Conservation (phyloP, 2,329 filamentous ascomycete genomes). For the Botrytis hyacinthi region DNA sequence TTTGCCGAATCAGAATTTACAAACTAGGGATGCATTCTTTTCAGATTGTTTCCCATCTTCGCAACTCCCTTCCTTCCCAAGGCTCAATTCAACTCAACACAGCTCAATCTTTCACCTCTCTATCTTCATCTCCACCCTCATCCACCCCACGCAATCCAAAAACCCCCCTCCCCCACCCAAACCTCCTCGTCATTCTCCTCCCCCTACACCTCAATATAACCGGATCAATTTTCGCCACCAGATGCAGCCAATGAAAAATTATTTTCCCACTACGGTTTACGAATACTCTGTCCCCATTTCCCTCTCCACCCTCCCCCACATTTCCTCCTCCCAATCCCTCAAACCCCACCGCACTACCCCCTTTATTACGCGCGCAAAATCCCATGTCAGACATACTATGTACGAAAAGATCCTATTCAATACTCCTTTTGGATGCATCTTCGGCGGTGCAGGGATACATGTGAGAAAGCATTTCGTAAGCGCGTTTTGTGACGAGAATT, state of each 20-base stretch:
- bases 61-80: neutral
- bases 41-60: neutral
- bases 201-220: conserved; percentile 15
- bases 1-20: neutral
- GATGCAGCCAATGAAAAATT: conserved; percentile 25
- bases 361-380: conserved; percentile 16
- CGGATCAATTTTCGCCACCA: conserved; percentile 21
- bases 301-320: neutral
- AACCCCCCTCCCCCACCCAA: conserved; percentile 19
- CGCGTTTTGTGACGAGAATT: neutral
- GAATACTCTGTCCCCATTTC: neutral
- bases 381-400: conserved; percentile 19
- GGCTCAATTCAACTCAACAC: neutral
- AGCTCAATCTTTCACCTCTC: neutral
- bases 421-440: neutral
- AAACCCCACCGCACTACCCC: conserved; percentile 1
- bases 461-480: neutral
- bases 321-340: neutral
- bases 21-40: neutral
- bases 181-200: conserved; percentile 25
- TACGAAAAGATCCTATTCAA: conserved; percentile 11
- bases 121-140: neutral
- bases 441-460: neutral
- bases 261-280: conserved; percentile 13
- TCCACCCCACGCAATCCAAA: neutral